These are phyloP conservation scores for Tricladium varicosporioides DNA, from an alignment of 2,329 filamentous ascomycete species.

Conservation along the genomic window DNA sequence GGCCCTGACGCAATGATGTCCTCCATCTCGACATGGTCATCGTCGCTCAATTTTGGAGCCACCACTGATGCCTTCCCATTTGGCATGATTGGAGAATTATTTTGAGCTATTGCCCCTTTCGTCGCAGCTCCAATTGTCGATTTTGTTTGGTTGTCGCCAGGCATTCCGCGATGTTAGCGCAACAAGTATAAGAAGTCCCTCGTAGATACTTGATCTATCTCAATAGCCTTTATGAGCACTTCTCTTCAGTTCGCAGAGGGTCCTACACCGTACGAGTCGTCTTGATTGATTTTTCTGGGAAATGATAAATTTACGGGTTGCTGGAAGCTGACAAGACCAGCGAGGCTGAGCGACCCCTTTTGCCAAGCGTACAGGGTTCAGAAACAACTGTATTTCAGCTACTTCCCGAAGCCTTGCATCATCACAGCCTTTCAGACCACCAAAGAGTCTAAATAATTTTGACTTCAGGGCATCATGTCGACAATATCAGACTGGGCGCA, in stretches of 20 bases:
- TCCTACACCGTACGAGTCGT: too few species aligned
- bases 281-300: neutral
- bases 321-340: slow-evolving; percentile 6
- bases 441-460: neutral
- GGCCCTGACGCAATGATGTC: slow-evolving; percentile 29
- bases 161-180: slow-evolving; percentile 20
- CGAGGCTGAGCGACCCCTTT: slow-evolving; percentile 14
- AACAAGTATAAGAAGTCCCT: neutral
- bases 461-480: slow-evolving; percentile 15
- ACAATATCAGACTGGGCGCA: slow-evolving; percentile 40
- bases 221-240: too few species aligned
- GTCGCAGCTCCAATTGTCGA: slow-evolving; percentile 16
- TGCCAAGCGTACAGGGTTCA: neutral
- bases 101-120: slow-evolving; percentile 10
- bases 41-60: slow-evolving; percentile 52
- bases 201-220: neutral
- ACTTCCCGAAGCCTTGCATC: slow-evolving; percentile 10
- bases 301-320: neutral
- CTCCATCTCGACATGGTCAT: slow-evolving; percentile 35
- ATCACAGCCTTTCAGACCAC: neutral
- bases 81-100: slow-evolving; percentile 47
- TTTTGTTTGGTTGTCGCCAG: slow-evolving; percentile 18
- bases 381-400: neutral
- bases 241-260: too few species aligned
- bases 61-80: slow-evolving; percentile 52